phyloP scores from a whole-genome alignment of 805 yeast genomes.

The Kuraishia capsulata region DNA sequence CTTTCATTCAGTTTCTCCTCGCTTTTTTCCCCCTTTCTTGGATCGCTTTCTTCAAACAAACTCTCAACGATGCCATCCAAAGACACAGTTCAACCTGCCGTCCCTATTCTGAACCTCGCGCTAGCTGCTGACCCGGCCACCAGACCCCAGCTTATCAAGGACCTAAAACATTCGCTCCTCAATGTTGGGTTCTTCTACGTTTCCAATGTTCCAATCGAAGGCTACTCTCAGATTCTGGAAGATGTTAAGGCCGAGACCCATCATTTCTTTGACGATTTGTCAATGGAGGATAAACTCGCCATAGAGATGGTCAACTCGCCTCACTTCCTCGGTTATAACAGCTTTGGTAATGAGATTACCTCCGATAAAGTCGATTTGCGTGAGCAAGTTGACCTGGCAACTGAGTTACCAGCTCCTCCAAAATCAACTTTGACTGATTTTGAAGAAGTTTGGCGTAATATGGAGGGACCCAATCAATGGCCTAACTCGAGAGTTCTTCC shows the following conservation, averaged over 20 bases:
- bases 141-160: slow-evolving; percentile 31
- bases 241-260: slow-evolving; percentile 27
- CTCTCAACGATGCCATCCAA: too few species aligned
- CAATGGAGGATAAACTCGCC: slow-evolving; percentile 31
- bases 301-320: slow-evolving; percentile 48
- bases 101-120: slow-evolving; percentile 37
- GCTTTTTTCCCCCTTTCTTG: too few species aligned
- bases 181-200: slow-evolving; percentile 45
- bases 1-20: too few species aligned
- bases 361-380: slow-evolving; percentile 45
- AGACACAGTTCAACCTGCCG: neutral
- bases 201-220: slow-evolving; percentile 34
- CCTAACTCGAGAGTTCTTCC: slow-evolving; percentile 34
- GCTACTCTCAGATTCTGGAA: slow-evolving; percentile 20
- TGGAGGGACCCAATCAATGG: slow-evolving; percentile 53
- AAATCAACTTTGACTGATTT: slow-evolving; percentile 6
- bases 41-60: too few species aligned
- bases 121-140: slow-evolving; percentile 31
- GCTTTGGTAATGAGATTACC: slow-evolving; percentile 50
- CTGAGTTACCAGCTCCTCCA: slow-evolving; percentile 35
- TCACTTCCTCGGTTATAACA: slow-evolving; percentile 50
- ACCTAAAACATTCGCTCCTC: slow-evolving; percentile 36
- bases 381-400: slow-evolving; percentile 55
- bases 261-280: slow-evolving; percentile 32
- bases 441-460: slow-evolving; percentile 32